These are phyloP conservation scores for Candida multigemmis DNA, from an alignment of 805 yeast species.

Conservation along the genomic window DNA sequence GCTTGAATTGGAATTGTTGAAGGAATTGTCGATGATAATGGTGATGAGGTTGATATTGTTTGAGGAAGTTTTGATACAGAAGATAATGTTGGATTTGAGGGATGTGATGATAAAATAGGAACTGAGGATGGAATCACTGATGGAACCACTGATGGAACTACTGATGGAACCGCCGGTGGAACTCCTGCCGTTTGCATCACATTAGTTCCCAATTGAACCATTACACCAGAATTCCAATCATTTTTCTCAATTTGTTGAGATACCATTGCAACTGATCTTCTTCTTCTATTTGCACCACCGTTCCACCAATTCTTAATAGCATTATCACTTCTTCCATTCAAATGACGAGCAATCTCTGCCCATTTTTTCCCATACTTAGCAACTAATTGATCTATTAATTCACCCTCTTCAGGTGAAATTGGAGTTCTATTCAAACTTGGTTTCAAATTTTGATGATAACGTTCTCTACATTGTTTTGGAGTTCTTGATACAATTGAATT, in stretches of 20 bases:
- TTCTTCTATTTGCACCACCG: constrained; percentile 81
- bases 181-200: not conserved
- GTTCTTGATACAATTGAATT: constrained; percentile 66
- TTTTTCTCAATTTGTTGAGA: too few species aligned
- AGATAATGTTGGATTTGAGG: constrained; percentile 1
- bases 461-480: constrained; percentile 86
- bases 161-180: constrained; percentile 1
- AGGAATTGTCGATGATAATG: not conserved
- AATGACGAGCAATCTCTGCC: constrained; percentile 89
- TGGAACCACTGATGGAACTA: not conserved
- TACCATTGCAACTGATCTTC: constrained; percentile 43
- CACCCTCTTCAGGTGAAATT: constrained; percentile 78
- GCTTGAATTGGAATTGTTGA: not conserved
- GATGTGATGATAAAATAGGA: not conserved
- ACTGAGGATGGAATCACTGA: too few species aligned
- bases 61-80: not conserved
- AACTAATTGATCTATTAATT: constrained; percentile 70
- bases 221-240: too few species aligned
- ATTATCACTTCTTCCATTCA: constrained; percentile 83
- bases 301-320: constrained; percentile 96
- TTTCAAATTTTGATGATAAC: constrained; percentile 86
- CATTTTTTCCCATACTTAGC: constrained; percentile 76
- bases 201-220: too few species aligned
- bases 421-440: constrained; percentile 78
- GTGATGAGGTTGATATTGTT: not conserved